phyloP scores from a whole-genome alignment of 495 filamentous ascomycete genomes.

The Talaromyces adpressus region DNA sequence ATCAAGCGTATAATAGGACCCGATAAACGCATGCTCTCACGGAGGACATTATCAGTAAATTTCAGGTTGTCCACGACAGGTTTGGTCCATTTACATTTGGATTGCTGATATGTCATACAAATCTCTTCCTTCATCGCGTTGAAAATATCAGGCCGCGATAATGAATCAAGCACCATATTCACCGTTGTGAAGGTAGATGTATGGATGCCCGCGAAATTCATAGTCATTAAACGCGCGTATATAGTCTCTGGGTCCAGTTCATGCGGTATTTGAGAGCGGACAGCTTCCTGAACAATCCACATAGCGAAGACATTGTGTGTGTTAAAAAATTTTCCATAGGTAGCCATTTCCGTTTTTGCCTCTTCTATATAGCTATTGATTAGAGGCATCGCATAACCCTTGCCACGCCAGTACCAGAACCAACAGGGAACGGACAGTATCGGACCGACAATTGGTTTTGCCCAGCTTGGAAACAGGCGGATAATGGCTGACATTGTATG shows the following conservation, averaged over 20 bases:
- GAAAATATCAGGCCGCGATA: neutral
- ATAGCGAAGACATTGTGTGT: neutral
- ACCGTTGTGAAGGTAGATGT: conserved; percentile 4
- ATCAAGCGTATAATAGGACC: neutral
- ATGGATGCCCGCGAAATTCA: conserved; percentile 3
- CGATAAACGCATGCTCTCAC: neutral
- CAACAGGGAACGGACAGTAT: too few species aligned
- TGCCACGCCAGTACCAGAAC: too few species aligned
- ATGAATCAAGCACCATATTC: conserved; percentile 1
- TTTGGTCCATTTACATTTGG: neutral
- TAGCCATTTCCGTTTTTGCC: too few species aligned
- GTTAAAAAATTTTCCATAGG: too few species aligned
- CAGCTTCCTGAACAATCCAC: conserved; percentile 4
- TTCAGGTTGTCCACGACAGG: neutral
- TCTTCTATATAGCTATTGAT: too few species aligned
- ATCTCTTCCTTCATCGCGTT: neutral
- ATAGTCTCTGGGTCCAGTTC: conserved; percentile 2
- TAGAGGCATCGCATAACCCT: too few species aligned
- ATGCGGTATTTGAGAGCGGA: neutral
- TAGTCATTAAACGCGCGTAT: neutral
- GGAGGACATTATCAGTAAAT: neutral
- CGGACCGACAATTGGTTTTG: too few species aligned
- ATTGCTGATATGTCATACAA: neutral
- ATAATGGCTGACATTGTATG: too few species aligned
- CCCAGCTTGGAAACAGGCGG: too few species aligned